These are phyloP conservation scores for Elymus sibiricus DNA, from an alignment of 176 grass and related monocot species.

Conservation along the genomic window DNA sequence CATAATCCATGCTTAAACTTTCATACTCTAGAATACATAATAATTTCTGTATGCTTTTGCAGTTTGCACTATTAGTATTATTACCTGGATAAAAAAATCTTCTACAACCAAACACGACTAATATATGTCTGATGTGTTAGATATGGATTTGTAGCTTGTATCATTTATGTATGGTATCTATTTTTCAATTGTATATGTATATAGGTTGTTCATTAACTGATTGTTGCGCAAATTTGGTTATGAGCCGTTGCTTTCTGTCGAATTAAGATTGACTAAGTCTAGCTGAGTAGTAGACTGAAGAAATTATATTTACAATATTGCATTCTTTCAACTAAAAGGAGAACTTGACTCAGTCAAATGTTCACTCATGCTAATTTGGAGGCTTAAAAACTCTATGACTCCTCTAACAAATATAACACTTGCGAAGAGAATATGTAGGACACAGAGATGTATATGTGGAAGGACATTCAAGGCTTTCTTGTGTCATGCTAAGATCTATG, in stretches of 20 bases:
- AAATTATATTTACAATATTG: too few relatives aligned
- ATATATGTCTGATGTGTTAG: background rate
- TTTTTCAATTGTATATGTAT: background rate
- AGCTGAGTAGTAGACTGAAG: too few relatives aligned
- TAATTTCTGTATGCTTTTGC: constrained; percentile 1
- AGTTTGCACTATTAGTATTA: background rate
- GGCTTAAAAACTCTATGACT: too few relatives aligned
- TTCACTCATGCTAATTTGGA: too few relatives aligned
- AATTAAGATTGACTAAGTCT: too few relatives aligned
- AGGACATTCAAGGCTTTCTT: too few relatives aligned
- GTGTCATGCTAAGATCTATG: too few relatives aligned
- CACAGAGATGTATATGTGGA: too few relatives aligned
- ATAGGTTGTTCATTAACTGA: background rate
- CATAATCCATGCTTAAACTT: background rate
- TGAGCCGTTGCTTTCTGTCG: background rate
- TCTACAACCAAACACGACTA: background rate
- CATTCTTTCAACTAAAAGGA: too few relatives aligned
- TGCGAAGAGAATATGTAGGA: too few relatives aligned
- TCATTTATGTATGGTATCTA: background rate
- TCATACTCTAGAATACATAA: background rate
- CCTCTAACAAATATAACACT: too few relatives aligned
- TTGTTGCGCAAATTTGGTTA: background rate
- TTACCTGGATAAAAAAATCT: background rate
- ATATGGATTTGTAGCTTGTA: background rate
- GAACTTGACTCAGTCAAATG: too few relatives aligned